phyloP scores from a whole-genome alignment of 257 asterid species.

The Verbascum thapsus region DNA sequence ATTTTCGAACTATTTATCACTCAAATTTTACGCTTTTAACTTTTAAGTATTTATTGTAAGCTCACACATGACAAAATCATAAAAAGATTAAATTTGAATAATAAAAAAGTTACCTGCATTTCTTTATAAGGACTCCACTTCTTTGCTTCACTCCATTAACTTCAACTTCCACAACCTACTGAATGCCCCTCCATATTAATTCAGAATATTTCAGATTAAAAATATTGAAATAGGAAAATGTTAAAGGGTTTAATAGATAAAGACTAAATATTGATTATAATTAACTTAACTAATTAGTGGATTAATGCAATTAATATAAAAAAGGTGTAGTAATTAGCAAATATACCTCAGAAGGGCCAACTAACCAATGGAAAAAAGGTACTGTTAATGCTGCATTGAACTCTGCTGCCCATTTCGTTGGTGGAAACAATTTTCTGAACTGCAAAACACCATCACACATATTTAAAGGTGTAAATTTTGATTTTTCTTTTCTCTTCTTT shows the following conservation, averaged over 20 bases:
- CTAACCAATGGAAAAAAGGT: constrained; percentile 94
- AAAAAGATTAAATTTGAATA: too few relatives aligned
- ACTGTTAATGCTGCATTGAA: constrained; percentile 88
- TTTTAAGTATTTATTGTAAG: background rate
- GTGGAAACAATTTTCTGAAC: constrained; percentile 91
- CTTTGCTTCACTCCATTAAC: constrained; percentile 79
- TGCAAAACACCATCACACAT: constrained; percentile 31
- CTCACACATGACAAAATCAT: too few relatives aligned
- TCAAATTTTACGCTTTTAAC: too few relatives aligned
- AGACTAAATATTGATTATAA: too few relatives aligned
- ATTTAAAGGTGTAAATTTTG: too few relatives aligned
- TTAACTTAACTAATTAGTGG: too few relatives aligned
- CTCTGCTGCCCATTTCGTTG: constrained; percentile 89
- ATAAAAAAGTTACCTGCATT: constrained; percentile 74
- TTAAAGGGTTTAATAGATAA: too few relatives aligned
- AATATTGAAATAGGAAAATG: background rate
- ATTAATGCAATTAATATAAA: background rate
- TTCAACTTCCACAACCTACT: constrained; percentile 86
- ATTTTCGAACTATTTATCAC: too few relatives aligned
- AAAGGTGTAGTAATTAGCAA: background rate
- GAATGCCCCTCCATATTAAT: constrained; percentile 29
- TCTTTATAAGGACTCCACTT: constrained; percentile 94
- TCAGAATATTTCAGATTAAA: constrained; percentile 2
- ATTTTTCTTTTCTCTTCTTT: too few relatives aligned
- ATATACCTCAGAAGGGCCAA: constrained; percentile 91